These are phyloP conservation scores for Cyberlindnera euphorbiae DNA, from an alignment of 805 yeast genomes.

Conservation along the genomic window DNA sequence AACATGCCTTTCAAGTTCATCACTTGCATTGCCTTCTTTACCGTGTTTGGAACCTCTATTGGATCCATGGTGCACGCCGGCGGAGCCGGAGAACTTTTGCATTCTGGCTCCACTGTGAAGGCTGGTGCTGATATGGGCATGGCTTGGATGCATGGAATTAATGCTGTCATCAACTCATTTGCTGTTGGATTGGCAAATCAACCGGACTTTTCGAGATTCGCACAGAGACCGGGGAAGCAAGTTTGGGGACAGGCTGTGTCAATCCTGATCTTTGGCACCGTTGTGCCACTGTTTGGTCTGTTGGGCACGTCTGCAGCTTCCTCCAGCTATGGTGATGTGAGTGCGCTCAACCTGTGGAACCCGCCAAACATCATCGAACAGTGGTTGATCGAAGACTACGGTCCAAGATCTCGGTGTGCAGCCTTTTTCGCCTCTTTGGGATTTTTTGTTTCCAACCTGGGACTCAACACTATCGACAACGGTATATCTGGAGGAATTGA, in stretches of 20 bases:
- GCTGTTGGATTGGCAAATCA: conserved; percentile 31
- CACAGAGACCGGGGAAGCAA: conserved; percentile 33
- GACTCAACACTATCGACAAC: conserved; percentile 36
- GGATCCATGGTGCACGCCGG: conserved; percentile 27
- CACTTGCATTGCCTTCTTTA: conserved; percentile 28
- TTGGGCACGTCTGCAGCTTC: conserved; percentile 40
- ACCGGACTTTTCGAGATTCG: conserved; percentile 33
- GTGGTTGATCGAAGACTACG: conserved; percentile 38
- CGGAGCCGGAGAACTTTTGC: conserved; percentile 31
- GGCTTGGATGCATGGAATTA: conserved; percentile 28
- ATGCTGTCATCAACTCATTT: conserved; percentile 26
- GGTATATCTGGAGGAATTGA: conserved; percentile 49
- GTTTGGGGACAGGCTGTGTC: conserved; percentile 36
- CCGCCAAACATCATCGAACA: conserved; percentile 37
- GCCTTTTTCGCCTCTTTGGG: conserved; percentile 38
- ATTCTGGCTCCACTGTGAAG: conserved; percentile 23
- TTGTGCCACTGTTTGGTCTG: conserved; percentile 44
- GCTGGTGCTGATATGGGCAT: conserved; percentile 29
- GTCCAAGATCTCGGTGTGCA: conserved; percentile 40
- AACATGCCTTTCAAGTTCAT: conserved; percentile 27
- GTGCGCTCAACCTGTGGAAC: conserved; percentile 35
- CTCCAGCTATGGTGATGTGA: conserved; percentile 33
- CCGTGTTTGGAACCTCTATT: conserved; percentile 34
- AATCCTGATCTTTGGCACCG: conserved; percentile 33
- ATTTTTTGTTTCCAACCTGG: conserved; percentile 31